Evolutionary conservation across 2,329 filamentous ascomycete species (phyloP).

Genomic region (Talaromyces sp.): DNA sequence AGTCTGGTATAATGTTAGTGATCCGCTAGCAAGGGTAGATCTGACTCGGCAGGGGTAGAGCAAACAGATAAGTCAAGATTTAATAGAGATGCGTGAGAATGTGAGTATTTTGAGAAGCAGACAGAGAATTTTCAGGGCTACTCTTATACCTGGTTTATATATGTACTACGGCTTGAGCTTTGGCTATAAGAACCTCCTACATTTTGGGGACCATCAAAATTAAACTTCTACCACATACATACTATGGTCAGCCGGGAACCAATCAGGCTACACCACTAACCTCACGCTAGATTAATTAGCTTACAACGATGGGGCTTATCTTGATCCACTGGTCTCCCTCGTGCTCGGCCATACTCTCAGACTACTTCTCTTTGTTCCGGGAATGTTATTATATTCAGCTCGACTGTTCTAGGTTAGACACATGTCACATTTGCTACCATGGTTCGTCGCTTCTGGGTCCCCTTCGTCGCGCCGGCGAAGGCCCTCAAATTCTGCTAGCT

Average conservation of each 20-base stretch:
- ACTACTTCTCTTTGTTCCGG: not conserved
- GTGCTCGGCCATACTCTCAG: not conserved
- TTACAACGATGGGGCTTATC: not conserved
- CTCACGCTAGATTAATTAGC: not conserved
- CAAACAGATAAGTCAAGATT: not conserved
- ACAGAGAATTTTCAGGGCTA: not conserved
- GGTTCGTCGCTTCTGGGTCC: not conserved
- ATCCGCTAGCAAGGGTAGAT: not conserved
- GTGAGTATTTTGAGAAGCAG: not conserved
- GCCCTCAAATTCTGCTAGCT: not conserved
- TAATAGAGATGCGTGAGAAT: not conserved
- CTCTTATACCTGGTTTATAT: not conserved
- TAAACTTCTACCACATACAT: not conserved
- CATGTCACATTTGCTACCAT: not conserved
- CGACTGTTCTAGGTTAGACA: not conserved
- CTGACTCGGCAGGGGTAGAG: not conserved
- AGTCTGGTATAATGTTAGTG: not conserved
- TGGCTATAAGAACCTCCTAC: not conserved
- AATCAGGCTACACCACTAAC: not conserved
- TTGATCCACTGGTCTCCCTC: not conserved
- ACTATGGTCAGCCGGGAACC: not conserved
- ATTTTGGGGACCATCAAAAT: not conserved
- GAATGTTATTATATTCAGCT: not conserved
- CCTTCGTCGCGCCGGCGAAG: not conserved
- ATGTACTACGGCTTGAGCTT: not conserved